Evolutionary conservation across 2,329 filamentous ascomycete species (phyloP).

Genomic region (Colletotrichum musae): DNA sequence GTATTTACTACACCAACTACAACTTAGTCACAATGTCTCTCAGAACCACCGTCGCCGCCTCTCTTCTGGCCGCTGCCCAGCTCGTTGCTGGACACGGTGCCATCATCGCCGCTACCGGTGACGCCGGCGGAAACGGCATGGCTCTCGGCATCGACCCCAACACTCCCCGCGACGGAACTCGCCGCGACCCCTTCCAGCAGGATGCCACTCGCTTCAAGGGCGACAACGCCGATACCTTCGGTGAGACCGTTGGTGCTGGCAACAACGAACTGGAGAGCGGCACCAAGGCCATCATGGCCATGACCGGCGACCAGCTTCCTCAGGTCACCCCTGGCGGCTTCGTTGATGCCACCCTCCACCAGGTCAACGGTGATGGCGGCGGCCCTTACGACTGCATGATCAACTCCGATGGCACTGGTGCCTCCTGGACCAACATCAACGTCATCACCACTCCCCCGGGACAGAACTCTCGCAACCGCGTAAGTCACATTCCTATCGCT

Average conservation of each 20-base stretch:
- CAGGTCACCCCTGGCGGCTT: slow-evolving; percentile 71
- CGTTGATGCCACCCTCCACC: slow-evolving; percentile 67
- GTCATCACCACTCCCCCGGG: slow-evolving; percentile 68
- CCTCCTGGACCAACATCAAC: slow-evolving; percentile 62
- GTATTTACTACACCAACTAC: slow-evolving; percentile 5
- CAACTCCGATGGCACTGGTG: slow-evolving; percentile 67
- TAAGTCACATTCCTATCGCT: slow-evolving; percentile 42
- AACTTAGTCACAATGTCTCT: slow-evolving; percentile 48
- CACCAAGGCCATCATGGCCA: slow-evolving; percentile 69
- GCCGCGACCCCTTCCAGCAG: slow-evolving; percentile 73
- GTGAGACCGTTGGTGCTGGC: slow-evolving; percentile 71
- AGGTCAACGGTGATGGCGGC: slow-evolving; percentile 42
- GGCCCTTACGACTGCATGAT: slow-evolving; percentile 71
- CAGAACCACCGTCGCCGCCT: slow-evolving; percentile 55
- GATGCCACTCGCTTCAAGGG: slow-evolving; percentile 75
- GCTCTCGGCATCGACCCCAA: slow-evolving; percentile 64
- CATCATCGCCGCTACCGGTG: slow-evolving; percentile 70
- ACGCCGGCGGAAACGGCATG: slow-evolving; percentile 70
- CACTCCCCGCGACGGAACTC: slow-evolving; percentile 74
- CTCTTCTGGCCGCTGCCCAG: slow-evolving; percentile 66
- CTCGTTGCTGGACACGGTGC: slow-evolving; percentile 73
- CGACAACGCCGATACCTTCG: slow-evolving; percentile 64
- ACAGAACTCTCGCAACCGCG: slow-evolving; percentile 60
- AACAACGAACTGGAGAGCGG: slow-evolving; percentile 70
- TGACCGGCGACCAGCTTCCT: slow-evolving; percentile 69